Evolutionary conservation across 139 green algal genomes (phyloP), one percentile per base, ranked within the genome.

Genomic region (Raphidocelis subcapitata): DNA sequence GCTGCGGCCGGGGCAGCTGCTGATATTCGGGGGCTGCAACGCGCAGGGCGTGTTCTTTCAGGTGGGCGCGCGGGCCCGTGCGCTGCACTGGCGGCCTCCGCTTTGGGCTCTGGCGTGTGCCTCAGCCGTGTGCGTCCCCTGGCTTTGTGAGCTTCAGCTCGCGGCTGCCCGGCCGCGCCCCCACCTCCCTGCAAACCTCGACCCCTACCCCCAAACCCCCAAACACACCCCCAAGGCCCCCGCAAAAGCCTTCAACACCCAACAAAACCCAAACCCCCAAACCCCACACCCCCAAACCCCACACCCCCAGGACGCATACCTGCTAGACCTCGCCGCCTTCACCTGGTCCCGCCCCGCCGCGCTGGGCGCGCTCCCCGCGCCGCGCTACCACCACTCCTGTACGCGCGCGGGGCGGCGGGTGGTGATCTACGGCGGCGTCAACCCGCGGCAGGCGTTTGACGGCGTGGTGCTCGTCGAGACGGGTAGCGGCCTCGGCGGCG

Each of bases 21-120:
- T 88, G 49, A 64, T 88, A n/a, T 88, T 84, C 46, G 83, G 83
- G 16, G 83, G 83, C 57, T 87, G 77, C 74, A 84, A 84, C 51
- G 74, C 74, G 41, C 3, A 51, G 57, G 57, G 29, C 31, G 31
- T 24, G 18, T 67, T 46, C n/a, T 67, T 35, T 16, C 55, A 62
- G n/a, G 41, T 49, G 8, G 12, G 41, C 41, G n/a, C n/a, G n/a
- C n/a, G n/a, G n/a, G n/a, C n/a, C n/a, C n/a, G n/a, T n/a, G n/a
- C n/a, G n/a, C n/a, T n/a, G n/a, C n/a, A n/a, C n/a, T n/a, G n/a
- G n/a, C n/a, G n/a, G n/a, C n/a, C n/a, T n/a, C n/a, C n/a, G n/a
- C n/a, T n/a, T n/a, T n/a, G n/a, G n/a, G n/a, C n/a, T n/a, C n/a
- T n/a, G n/a, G n/a, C n/a, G n/a, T n/a, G n/a, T n/a, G n/a, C n/a